phyloP scores from a whole-genome alignment of 2,329 filamentous ascomycete species.

The Colletotrichum sansevieriae region DNA sequence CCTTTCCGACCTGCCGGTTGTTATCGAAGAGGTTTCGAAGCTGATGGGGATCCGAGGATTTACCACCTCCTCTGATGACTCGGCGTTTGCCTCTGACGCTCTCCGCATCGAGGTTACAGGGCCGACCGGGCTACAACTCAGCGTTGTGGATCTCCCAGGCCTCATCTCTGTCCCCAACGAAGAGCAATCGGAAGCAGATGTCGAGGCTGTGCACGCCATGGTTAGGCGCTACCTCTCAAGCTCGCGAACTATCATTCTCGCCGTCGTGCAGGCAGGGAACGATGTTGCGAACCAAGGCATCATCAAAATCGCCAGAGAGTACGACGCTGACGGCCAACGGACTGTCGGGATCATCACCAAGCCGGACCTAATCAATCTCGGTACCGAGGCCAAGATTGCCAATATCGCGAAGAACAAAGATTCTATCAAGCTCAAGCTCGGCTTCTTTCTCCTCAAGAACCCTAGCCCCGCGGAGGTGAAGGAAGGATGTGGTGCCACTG shows the following conservation, averaged over 20 bases:
- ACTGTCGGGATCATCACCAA: constrained; percentile 72
- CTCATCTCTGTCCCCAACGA: constrained; percentile 55
- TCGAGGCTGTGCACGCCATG: constrained; percentile 51
- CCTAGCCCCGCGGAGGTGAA: constrained; percentile 45
- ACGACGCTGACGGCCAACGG: constrained; percentile 50
- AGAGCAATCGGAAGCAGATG: constrained; percentile 50
- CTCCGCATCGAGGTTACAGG: constrained; percentile 46
- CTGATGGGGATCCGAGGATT: constrained; percentile 34
- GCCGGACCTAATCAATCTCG: constrained; percentile 57
- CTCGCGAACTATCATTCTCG: constrained; percentile 59
- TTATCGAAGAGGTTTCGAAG: constrained; percentile 36
- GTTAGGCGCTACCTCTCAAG: constrained; percentile 57
- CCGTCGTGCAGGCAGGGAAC: constrained; percentile 57
- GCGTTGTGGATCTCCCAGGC: constrained; percentile 62
- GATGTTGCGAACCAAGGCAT: constrained; percentile 53
- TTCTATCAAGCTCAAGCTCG: constrained; percentile 58
- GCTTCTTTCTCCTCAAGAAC: constrained; percentile 67
- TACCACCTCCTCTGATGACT: constrained; percentile 38
- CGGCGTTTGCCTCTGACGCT: constrained; percentile 40
- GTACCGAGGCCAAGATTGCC: constrained; percentile 56
- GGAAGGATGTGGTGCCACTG: too few species aligned
- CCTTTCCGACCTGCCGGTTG: constrained; percentile 14
- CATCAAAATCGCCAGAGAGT: constrained; percentile 26
- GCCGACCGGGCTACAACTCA: constrained; percentile 52
- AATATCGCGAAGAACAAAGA: constrained; percentile 60